phyloP scores from a whole-genome alignment of 2,329 filamentous ascomycete genomes.

The Stemphylium lycopersici region DNA sequence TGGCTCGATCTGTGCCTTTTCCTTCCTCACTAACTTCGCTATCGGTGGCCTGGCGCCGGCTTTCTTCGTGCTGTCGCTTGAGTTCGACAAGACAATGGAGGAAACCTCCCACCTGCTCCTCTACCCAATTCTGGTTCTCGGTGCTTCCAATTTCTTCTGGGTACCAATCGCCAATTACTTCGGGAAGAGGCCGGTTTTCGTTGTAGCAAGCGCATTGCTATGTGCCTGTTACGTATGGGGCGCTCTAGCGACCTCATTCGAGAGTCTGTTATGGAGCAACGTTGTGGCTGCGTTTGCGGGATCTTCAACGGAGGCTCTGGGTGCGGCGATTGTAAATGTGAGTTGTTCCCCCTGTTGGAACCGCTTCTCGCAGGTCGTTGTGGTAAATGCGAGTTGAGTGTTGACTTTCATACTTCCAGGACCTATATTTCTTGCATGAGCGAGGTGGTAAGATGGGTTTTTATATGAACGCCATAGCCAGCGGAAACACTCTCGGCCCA shows the following conservation, averaged over 20 bases:
- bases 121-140: slow-evolving; percentile 55
- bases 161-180: slow-evolving; percentile 57
- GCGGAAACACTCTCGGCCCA: slow-evolving; percentile 49
- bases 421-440: slow-evolving; percentile 44
- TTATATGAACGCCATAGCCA: slow-evolving; percentile 48
- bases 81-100: slow-evolving; percentile 55
- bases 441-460: slow-evolving; percentile 45
- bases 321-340: slow-evolving; percentile 48
- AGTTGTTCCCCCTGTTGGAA: neutral
- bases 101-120: slow-evolving; percentile 51
- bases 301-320: slow-evolving; percentile 54
- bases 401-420: slow-evolving; percentile 4
- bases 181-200: slow-evolving; percentile 57
- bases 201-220: slow-evolving; percentile 54
- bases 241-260: slow-evolving; percentile 50
- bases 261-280: slow-evolving; percentile 54
- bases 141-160: slow-evolving; percentile 61
- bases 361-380: neutral
- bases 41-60: slow-evolving; percentile 55
- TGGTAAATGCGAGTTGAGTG: too few species aligned
- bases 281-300: slow-evolving; percentile 55
- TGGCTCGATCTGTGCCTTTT: slow-evolving; percentile 51
- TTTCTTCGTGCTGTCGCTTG: slow-evolving; percentile 51
- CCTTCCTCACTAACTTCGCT: slow-evolving; percentile 55
- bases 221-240: slow-evolving; percentile 56